Conservation (phyloP, 176 grass and related monocot genomes). For the Zizania latifolia region DNA sequence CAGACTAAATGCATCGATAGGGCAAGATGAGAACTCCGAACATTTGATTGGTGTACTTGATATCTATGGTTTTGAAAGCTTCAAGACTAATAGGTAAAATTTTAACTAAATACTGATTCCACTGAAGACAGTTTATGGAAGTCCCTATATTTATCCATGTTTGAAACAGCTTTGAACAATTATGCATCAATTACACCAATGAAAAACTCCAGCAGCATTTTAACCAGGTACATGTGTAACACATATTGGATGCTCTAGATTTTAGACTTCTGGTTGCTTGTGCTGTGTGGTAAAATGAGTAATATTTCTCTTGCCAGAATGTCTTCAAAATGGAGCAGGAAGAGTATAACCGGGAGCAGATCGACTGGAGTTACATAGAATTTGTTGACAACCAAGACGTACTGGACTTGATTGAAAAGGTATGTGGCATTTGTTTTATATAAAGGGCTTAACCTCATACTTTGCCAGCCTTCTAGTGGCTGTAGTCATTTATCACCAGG, state of each 20-base stretch:
- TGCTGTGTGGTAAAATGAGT: conserved; percentile 27
- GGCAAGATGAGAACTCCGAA: conserved; percentile 72
- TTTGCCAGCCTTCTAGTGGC: neutral
- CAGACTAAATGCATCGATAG: conserved; percentile 86
- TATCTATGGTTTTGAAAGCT: conserved; percentile 99
- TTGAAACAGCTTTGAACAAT: conserved; percentile 85
- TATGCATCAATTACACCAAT: conserved; percentile 93
- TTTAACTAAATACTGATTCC: conserved; percentile 12
- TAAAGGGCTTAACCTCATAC: neutral
- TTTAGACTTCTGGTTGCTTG: conserved; percentile 13
- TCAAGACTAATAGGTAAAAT: conserved; percentile 88
- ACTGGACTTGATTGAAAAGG: conserved; percentile 89
- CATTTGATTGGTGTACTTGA: conserved; percentile 86
- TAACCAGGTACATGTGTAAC: conserved; percentile 59
- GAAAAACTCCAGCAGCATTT: conserved; percentile 97
- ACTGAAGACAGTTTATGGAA: conserved; percentile 15
- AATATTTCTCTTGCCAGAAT: conserved; percentile 55
- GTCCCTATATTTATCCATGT: conserved; percentile 26
- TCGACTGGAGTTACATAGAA: conserved; percentile 93
- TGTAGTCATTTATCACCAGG: neutral
- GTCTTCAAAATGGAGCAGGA: conserved; percentile 98
- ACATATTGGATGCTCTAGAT: conserved; percentile 7
- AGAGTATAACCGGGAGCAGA: conserved; percentile 84
- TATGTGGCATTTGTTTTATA: conserved; percentile 18
- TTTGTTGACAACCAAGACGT: conserved; percentile 96